phyloP scores from a whole-genome alignment of 2,329 filamentous ascomycete genomes.

The Exophiala sp. region DNA sequence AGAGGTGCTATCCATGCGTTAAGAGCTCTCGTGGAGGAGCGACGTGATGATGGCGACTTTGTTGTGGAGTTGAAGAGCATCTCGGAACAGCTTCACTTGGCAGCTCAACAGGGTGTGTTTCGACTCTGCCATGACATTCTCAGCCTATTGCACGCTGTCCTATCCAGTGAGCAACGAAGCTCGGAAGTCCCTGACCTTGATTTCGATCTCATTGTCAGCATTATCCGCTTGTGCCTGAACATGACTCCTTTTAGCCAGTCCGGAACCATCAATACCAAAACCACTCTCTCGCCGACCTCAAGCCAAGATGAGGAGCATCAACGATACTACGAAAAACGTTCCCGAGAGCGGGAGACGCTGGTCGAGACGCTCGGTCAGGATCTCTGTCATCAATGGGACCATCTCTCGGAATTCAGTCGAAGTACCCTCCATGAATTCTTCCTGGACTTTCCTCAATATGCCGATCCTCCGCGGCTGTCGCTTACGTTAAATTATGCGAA shows the following conservation, averaged over 20 bases:
- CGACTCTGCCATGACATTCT: conserved; percentile 25
- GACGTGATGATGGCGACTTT: conserved; percentile 9
- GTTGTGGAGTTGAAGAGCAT: conserved; percentile 16
- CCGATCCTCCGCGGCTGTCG: conserved; percentile 5
- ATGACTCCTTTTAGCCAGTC: conserved; percentile 8
- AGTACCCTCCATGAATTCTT: conserved; percentile 14
- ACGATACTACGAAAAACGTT: conserved; percentile 16
- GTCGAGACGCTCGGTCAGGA: conserved; percentile 13
- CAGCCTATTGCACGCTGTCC: conserved; percentile 14
- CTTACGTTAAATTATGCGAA: conserved; percentile 12
- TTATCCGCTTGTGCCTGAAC: conserved; percentile 15
- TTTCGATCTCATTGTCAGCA: conserved; percentile 13
- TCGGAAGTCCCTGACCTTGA: conserved; percentile 13
- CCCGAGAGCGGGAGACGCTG: conserved; percentile 15
- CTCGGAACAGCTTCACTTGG: conserved; percentile 17
- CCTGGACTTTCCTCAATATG: conserved; percentile 17
- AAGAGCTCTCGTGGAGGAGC: conserved; percentile 15
- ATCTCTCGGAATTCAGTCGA: conserved; percentile 4
- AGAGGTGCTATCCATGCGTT: conserved; percentile 22
- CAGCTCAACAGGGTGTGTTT: conserved; percentile 19
- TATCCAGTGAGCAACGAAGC: conserved; percentile 6
- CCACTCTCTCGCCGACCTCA: not conserved
- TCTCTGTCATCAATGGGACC: conserved; percentile 11
- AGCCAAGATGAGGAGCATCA: conserved; percentile 14
- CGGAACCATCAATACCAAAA: not conserved